Percentiles rank a stretch among this genome's conserved stretches.
phyloP scores from a whole-genome alignment of 1,284 basidiomycete species.

The Lentinus polychrous region DNA sequence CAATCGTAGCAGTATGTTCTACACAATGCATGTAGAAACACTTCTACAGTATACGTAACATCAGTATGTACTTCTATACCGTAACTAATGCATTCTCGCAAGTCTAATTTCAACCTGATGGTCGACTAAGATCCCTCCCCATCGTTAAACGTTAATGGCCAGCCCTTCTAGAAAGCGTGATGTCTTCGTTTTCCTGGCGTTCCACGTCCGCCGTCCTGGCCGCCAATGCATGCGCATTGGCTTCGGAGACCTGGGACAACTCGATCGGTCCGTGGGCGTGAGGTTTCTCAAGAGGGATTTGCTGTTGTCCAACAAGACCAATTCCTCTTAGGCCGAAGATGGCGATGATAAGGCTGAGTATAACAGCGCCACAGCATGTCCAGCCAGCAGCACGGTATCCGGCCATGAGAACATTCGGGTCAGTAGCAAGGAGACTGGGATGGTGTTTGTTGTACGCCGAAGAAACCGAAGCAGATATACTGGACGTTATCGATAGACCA shows the following conservation, averaged over 20 bases:
- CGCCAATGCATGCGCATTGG: too few species aligned
- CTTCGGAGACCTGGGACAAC: background rate
- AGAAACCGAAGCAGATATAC: conserved; percentile 25
- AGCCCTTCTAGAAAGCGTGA: too few species aligned
- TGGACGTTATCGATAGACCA: conserved; percentile 27
- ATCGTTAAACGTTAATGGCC: too few species aligned
- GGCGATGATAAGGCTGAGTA: conserved; percentile 20
- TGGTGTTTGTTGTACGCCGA: conserved; percentile 18
- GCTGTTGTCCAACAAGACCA: conserved; percentile 19
- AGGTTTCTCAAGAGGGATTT: background rate
- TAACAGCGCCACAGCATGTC: conserved; percentile 22
- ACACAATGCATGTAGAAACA: too few species aligned
- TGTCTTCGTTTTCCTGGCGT: too few species aligned
- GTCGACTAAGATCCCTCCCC: too few species aligned
- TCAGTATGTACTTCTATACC: too few species aligned
- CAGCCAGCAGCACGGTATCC: conserved; percentile 29
- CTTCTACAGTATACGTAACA: too few species aligned
- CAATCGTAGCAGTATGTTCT: too few species aligned
- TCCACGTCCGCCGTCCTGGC: too few species aligned
- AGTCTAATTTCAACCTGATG: too few species aligned
- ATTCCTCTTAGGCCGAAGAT: conserved; percentile 24
- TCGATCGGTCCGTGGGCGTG: background rate
- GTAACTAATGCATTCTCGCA: too few species aligned
- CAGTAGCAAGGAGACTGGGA: conserved; percentile 15
- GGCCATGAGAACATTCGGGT: conserved; percentile 26